These are phyloP conservation scores for Artomyces pyxidatus DNA, from an alignment of 768 basidiomycete genomes.

Conservation along the genomic window DNA sequence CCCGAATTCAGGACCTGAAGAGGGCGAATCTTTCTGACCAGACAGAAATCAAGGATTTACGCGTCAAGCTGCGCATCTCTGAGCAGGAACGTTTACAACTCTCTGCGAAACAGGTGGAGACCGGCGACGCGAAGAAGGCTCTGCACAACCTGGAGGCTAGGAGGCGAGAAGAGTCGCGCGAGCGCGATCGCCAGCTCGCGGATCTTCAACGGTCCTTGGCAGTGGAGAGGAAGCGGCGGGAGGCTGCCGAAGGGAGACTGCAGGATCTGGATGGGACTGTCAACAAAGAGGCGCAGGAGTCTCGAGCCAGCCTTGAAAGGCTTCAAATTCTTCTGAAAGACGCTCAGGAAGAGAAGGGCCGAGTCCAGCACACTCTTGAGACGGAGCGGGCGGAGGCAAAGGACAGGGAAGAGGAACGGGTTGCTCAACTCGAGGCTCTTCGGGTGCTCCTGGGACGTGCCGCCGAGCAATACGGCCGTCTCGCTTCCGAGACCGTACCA, in stretches of 20 bases:
- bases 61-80: slow-evolving; percentile 43
- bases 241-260: slow-evolving; percentile 35
- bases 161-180: slow-evolving; percentile 46
- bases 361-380: slow-evolving; percentile 26
- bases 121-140: slow-evolving; percentile 41
- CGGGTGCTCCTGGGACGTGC: slow-evolving; percentile 36
- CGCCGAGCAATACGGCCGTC: slow-evolving; percentile 36
- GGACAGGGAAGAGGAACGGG: slow-evolving; percentile 36
- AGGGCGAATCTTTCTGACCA: slow-evolving; percentile 41
- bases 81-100: slow-evolving; percentile 53
- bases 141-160: slow-evolving; percentile 41
- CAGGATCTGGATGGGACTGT: slow-evolving; percentile 35
- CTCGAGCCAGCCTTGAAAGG: slow-evolving; percentile 25
- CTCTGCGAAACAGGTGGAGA: slow-evolving; percentile 43
- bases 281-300: slow-evolving; percentile 32
- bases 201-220: slow-evolving; percentile 48
- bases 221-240: slow-evolving; percentile 43
- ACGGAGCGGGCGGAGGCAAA: slow-evolving; percentile 25
- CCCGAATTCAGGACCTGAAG: slow-evolving; percentile 55
- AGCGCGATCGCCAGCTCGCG: slow-evolving; percentile 42
- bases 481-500: slow-evolving; percentile 23
- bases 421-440: slow-evolving; percentile 44
- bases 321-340: slow-evolving; percentile 32
- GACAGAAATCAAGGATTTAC: slow-evolving; percentile 54
- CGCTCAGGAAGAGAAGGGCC: slow-evolving; percentile 28